These are phyloP conservation scores for Byssoonygena ceratinophila DNA, from an alignment of 2,329 filamentous ascomycete species.

Conservation along the genomic window DNA sequence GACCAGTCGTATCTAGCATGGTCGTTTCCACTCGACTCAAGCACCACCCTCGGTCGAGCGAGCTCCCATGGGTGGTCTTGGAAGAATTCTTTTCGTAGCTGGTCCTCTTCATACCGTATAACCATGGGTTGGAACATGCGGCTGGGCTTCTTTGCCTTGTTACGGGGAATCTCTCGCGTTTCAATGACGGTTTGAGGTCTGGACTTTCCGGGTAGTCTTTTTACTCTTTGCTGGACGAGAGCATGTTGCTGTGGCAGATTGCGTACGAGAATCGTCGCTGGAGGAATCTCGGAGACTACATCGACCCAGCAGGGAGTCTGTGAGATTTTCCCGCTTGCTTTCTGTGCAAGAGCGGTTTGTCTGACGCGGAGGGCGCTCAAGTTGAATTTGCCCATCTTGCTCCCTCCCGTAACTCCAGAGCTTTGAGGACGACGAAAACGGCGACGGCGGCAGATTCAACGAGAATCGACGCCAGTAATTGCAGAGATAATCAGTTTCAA, in stretches of 20 bases:
- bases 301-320: conserved; percentile 45
- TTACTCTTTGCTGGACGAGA: conserved; percentile 31
- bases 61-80: conserved; percentile 95
- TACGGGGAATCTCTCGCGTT: conserved; percentile 25
- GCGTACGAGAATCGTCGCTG: conserved; percentile 50
- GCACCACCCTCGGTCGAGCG: conserved; percentile 70
- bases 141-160: conserved; percentile 54
- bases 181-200: conserved; percentile 30
- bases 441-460: not conserved
- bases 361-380: conserved; percentile 39
- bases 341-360: conserved; percentile 33
- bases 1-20: conserved; percentile 69
- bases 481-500: not conserved
- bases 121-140: conserved; percentile 69
- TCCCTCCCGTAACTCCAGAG: not conserved
- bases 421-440: not conserved
- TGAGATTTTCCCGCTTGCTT: conserved; percentile 28
- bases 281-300: conserved; percentile 48
- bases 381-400: conserved; percentile 38
- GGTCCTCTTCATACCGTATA: conserved; percentile 74
- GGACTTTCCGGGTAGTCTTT: conserved; percentile 16
- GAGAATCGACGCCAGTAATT: not conserved
- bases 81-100: conserved; percentile 71
- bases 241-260: conserved; percentile 42
- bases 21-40: conserved; percentile 81